Evolutionary conservation across 306 rosid species (phyloP), one percentile per base, ranked within the genome.

Genomic region (Hippophae tibetana): DNA sequence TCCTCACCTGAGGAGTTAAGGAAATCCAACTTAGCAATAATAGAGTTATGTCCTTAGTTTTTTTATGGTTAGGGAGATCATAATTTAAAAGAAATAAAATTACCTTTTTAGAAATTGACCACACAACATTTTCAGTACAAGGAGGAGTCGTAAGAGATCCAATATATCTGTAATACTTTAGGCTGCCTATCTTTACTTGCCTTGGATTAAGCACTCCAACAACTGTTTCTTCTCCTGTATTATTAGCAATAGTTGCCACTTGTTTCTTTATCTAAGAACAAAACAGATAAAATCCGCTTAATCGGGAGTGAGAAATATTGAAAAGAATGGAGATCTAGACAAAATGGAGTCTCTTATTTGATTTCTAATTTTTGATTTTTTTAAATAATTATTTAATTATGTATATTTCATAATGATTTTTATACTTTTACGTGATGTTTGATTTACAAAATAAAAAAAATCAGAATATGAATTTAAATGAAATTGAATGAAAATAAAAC

Each of bases 71-170:
- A 18, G 23, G 23, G 23, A 18, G 23, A 18, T 18, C 31, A 60
- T 6, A 27, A 31, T 27, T 6, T 10, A 45, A 52, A 55, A 31
- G 4, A 53, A 13, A 10, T 13, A 43, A 13, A 10, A 52, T 5
- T 25, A 70, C 84, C 81, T 72, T 27, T 58, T 42, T 38, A 18
- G 69, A 41, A 0, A 89, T 58, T 43, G 83, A 82, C 97, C 95
- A 89, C 50, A 69, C 9, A 44, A 86, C 75, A 78, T 82, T 71
- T 67, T 76, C 71, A 43, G 78, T 52, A 63, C 97, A 86, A 13
- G 90, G 86, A n/a, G 97, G 97, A 56, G 40, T 12, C 5, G 97
- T 89, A 1, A 89, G 74, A 1, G 97, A 89, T 14, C 97, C 97
- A 43, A 80, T 47, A 44, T 84, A 89, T 65, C 84, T 75, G 68